phyloP scores from a whole-genome alignment of 2,329 filamentous ascomycete genomes.

The Epichloe coenophiala region DNA sequence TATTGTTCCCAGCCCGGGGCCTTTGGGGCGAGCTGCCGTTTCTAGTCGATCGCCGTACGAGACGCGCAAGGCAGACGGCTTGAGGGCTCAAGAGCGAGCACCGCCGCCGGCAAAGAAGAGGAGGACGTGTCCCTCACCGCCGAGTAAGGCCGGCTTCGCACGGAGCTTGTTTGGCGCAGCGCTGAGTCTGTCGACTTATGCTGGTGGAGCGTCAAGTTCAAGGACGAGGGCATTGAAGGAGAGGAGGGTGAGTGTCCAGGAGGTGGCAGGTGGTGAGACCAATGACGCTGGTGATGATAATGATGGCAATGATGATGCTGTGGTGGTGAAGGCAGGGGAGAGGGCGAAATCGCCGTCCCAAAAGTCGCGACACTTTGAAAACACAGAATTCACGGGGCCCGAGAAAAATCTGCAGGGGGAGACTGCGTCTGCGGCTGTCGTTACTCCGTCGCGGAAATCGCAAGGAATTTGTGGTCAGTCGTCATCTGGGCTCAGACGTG shows the following conservation, averaged over 20 bases:
- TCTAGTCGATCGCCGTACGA: slow-evolving; percentile 22
- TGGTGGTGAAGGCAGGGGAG: slow-evolving; percentile 4
- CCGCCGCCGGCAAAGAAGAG: slow-evolving; percentile 15
- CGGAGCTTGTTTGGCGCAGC: slow-evolving; percentile 22
- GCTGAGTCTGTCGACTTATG: slow-evolving; percentile 16
- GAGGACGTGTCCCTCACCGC: slow-evolving; percentile 17
- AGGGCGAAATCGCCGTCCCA: not conserved
- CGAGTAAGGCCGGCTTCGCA: slow-evolving; percentile 20
- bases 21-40: slow-evolving; percentile 20
- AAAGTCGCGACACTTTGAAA: not conserved
- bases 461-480: not conserved
- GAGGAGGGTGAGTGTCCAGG: slow-evolving; percentile 8
- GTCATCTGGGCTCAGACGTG: not conserved
- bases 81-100: slow-evolving; percentile 5
- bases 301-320: slow-evolving; percentile 4
- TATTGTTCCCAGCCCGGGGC: slow-evolving; percentile 17
- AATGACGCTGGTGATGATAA: slow-evolving; percentile 4
- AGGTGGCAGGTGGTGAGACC: not conserved
- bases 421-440: not conserved
- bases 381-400: not conserved
- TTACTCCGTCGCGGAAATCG: not conserved
- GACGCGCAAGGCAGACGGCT: slow-evolving; percentile 11
- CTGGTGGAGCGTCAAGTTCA: slow-evolving; percentile 6
- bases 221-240: slow-evolving; percentile 11
- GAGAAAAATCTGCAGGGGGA: not conserved